These are phyloP conservation scores for Marasmius sp. DNA, from an alignment of 1,284 basidiomycete genomes.

Conservation along the genomic window DNA sequence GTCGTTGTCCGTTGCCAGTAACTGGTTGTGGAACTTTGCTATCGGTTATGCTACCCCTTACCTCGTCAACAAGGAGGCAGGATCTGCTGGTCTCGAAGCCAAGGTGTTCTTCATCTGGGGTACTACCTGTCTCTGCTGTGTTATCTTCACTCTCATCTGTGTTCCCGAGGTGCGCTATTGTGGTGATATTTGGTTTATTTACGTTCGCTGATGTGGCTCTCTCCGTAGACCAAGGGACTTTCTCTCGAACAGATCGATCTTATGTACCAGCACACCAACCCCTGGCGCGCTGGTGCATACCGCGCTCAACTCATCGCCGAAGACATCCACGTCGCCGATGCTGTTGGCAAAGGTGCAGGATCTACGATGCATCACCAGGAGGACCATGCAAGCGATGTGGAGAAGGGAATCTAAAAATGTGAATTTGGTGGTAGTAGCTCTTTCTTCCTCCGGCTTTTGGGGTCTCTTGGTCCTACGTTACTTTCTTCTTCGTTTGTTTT, in stretches of 20 bases:
- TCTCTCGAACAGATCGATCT: constrained; percentile 75
- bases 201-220: constrained; percentile 1
- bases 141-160: constrained; percentile 79
- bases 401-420: too few relatives aligned
- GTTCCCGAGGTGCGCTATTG: constrained; percentile 56
- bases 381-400: too few relatives aligned
- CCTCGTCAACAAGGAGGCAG: constrained; percentile 40
- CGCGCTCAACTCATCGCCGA: constrained; percentile 41
- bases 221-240: constrained; percentile 59
- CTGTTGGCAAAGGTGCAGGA: background rate
- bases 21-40: constrained; percentile 49
- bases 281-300: constrained; percentile 48
- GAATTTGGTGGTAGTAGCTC: too few relatives aligned
- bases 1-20: constrained; percentile 47
- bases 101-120: constrained; percentile 35
- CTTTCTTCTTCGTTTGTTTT: too few relatives aligned
- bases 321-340: constrained; percentile 6
- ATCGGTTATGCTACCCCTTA: constrained; percentile 49
- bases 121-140: constrained; percentile 63
- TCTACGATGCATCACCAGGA: too few relatives aligned
- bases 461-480: too few relatives aligned
- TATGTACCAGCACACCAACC: constrained; percentile 55
- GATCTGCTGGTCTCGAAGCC: constrained; percentile 7
- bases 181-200: constrained; percentile 6
- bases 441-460: too few relatives aligned